These are phyloP conservation scores for Amaranthus palmeri DNA, from an alignment of 148 eudicot species.

Conservation along the genomic window DNA sequence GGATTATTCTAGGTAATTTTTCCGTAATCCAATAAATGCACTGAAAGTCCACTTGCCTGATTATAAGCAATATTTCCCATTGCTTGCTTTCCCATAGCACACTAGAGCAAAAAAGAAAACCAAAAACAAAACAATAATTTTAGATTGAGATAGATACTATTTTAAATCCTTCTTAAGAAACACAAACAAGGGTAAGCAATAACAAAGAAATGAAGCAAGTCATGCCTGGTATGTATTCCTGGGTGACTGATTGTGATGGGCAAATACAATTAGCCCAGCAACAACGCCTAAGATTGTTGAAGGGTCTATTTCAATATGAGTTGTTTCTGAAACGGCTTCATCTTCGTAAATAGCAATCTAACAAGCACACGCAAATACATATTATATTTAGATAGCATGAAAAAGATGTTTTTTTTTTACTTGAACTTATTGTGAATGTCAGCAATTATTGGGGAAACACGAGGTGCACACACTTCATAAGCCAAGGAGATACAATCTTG, in stretches of 20 bases:
- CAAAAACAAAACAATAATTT: neutral
- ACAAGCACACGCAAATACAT: slow-evolving; percentile 17
- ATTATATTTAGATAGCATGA: neutral
- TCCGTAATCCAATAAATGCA: too few relatives aligned
- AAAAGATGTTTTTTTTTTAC: neutral
- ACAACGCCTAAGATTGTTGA: slow-evolving; percentile 81
- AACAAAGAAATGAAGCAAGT: neutral
- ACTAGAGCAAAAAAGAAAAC: slow-evolving; percentile 33
- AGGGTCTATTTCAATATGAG: slow-evolving; percentile 98
- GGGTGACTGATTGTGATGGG: slow-evolving; percentile 99
- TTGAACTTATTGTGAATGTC: too few relatives aligned
- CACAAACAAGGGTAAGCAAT: neutral
- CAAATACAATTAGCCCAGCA: slow-evolving; percentile 93
- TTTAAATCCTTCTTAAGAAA: neutral
- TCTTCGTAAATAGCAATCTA: slow-evolving; percentile 86
- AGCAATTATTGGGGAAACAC: too few relatives aligned
- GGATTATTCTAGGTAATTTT: too few relatives aligned
- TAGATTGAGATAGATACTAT: neutral
- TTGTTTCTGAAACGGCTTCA: slow-evolving; percentile 62
- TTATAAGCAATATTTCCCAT: slow-evolving; percentile 99
- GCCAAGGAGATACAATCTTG: too few relatives aligned
- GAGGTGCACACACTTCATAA: too few relatives aligned
- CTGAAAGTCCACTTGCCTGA: slow-evolving; percentile 50
- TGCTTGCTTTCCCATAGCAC: slow-evolving; percentile 99
- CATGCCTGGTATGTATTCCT: slow-evolving; percentile 95